Evolutionary conservation across 352 stramenopile genomes (phyloP).

Genomic region (Pythium diclinum): DNA sequence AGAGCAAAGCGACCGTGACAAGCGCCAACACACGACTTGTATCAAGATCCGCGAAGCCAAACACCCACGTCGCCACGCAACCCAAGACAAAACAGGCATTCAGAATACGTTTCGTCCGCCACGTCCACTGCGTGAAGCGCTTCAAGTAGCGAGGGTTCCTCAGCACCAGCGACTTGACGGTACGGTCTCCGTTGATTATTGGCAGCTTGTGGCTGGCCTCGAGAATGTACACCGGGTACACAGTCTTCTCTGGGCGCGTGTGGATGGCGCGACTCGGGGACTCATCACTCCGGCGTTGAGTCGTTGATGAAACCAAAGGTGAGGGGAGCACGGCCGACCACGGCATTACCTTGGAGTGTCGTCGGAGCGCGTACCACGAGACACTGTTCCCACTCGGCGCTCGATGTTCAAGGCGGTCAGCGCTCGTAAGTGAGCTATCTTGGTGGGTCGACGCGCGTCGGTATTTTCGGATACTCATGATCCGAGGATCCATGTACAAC

Average conservation of each 20-base stretch:
- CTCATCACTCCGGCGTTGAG: neutral
- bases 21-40: neutral
- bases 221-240: neutral
- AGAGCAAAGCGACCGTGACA: neutral
- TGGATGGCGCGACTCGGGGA: neutral
- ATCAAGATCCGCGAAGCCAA: neutral
- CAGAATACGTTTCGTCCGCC: neutral
- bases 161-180: slow-evolving; percentile 6
- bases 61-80: neutral
- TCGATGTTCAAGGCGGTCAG: no score
- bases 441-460: no score
- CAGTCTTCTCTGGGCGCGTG: neutral
- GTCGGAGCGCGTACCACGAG: no score
- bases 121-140: neutral
- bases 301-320: neutral
- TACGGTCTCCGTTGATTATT: slow-evolving; percentile 5
- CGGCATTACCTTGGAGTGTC: neutral
- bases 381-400: no score
- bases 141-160: neutral
- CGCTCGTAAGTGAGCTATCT: no score
- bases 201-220: slow-evolving; percentile 4
- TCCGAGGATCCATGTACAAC: no score
- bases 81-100: slow-evolving; percentile 1
- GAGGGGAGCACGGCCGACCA: neutral
- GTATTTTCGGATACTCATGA: no score